These are phyloP conservation scores for Diaporthe velutina DNA, from an alignment of 2,329 filamentous ascomycete genomes.

Conservation along the genomic window DNA sequence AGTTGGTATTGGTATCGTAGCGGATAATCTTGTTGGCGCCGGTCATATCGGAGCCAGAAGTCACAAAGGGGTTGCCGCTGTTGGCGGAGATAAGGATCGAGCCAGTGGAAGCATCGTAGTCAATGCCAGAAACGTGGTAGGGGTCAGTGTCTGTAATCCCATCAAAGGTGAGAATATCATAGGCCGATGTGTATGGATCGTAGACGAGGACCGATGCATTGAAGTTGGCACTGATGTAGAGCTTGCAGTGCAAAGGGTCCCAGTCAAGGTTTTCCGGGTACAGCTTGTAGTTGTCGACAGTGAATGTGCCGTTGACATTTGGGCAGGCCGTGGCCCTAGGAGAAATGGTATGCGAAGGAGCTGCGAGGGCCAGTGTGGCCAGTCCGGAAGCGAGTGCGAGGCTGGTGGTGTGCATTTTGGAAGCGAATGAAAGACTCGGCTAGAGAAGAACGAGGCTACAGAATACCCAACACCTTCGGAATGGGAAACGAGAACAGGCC, in stretches of 20 bases:
- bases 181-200: slow-evolving; percentile 1
- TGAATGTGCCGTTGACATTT: background rate
- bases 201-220: background rate
- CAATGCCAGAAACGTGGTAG: background rate
- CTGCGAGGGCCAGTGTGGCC: background rate
- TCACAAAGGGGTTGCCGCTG: slow-evolving; percentile 3
- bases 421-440: background rate
- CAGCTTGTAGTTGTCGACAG: background rate
- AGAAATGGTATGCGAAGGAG: background rate
- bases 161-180: background rate
- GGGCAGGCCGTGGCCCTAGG: background rate
- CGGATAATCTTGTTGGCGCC: background rate
- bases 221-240: slow-evolving; percentile 1
- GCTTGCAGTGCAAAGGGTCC: slow-evolving; percentile 2
- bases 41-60: background rate
- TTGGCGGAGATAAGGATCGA: background rate
- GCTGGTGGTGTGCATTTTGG: background rate
- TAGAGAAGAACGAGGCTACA: background rate
- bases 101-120: background rate
- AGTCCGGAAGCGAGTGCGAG: background rate
- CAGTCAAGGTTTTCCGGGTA: slow-evolving; percentile 2
- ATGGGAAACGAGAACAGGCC: background rate
- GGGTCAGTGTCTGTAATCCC: slow-evolving; percentile 1
- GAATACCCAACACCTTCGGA: background rate
- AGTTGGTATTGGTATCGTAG: background rate